Evolutionary conservation across 2,329 filamentous ascomycete species (phyloP).

Genomic region (Ambrosiella beaveri): DNA sequence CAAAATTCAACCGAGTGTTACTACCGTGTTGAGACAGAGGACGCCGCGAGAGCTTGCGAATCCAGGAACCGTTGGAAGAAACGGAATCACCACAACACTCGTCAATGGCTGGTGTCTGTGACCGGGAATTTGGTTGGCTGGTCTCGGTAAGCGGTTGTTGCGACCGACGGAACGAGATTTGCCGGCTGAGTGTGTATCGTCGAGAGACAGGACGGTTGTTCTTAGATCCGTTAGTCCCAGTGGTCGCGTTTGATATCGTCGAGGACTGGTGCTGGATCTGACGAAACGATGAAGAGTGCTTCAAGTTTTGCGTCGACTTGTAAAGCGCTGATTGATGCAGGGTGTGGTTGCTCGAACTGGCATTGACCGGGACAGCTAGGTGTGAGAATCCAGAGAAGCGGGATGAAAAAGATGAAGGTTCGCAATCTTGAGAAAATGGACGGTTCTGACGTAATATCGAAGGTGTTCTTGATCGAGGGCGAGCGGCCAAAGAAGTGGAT

Average conservation of each 20-base stretch:
- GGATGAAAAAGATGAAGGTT: conserved; percentile 4
- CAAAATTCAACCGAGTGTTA: conserved; percentile 47
- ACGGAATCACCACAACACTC: conserved; percentile 37
- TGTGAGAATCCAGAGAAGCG: conserved; percentile 6
- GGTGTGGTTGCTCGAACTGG: conserved; percentile 1
- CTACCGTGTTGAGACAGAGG: conserved; percentile 43
- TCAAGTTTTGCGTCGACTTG: conserved; percentile 8
- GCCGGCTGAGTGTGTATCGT: conserved; percentile 10
- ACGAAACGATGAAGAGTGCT: conserved; percentile 8
- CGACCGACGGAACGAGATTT: conserved; percentile 10
- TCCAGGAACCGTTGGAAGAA: conserved; percentile 50
- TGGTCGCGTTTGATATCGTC: conserved; percentile 14
- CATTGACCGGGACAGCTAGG: conserved; percentile 2
- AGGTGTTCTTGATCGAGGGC: conserved; percentile 4
- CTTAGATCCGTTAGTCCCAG: conserved; percentile 10
- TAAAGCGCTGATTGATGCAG: not conserved
- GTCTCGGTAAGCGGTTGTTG: conserved; percentile 16
- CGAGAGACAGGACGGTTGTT: conserved; percentile 17
- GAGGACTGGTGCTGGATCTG: conserved; percentile 13
- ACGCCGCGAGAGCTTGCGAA: conserved; percentile 50
- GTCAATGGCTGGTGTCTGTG: conserved; percentile 16
- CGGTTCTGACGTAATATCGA: conserved; percentile 5
- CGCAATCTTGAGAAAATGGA: conserved; percentile 11
- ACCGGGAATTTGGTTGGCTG: conserved; percentile 9
- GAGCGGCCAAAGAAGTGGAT: conserved; percentile 2